Percentiles rank a stretch among this genome's conserved stretches.
Conservation (phyloP, 306 rosid genomes). For the Chamaecrista fasciculata region DNA sequence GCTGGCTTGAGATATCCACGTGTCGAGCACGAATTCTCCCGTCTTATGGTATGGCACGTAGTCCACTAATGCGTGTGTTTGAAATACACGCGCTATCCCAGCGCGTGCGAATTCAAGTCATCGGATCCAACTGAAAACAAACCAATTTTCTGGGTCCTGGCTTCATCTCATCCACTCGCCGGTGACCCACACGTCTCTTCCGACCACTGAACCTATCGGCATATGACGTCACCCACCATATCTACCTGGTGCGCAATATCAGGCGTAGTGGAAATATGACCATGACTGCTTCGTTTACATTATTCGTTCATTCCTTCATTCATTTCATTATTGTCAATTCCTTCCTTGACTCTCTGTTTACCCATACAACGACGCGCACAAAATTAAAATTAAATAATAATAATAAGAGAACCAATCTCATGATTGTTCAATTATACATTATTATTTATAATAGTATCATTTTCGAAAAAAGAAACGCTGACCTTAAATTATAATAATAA, state of each 20-base stretch:
- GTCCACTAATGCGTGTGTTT: not conserved
- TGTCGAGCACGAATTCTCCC: not conserved
- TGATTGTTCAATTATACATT: not conserved
- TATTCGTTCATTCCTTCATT: slow-evolving; percentile 36
- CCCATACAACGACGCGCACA: slow-evolving; percentile 22
- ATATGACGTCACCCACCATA: slow-evolving; percentile 36
- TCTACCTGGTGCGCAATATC: slow-evolving; percentile 63
- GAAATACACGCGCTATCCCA: not conserved
- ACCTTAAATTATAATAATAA: not conserved
- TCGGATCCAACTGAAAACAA: too few species aligned
- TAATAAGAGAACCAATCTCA: not conserved
- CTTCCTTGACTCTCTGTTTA: slow-evolving; percentile 42
- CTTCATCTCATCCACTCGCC: not conserved
- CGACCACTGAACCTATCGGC: not conserved
- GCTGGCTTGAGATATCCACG: not conserved
- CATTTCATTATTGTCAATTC: slow-evolving; percentile 35
- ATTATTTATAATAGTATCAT: not conserved
- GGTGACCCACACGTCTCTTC: not conserved
- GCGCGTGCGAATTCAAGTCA: slow-evolving; percentile 3
- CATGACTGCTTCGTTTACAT: slow-evolving; percentile 29
- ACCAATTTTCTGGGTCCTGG: not conserved
- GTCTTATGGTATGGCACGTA: not conserved
- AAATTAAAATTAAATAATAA: slow-evolving; percentile 16
- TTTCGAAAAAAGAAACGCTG: too few species aligned
- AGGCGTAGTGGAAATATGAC: slow-evolving; percentile 58